phyloP scores from a whole-genome alignment of 306 rosid species.

The Sicyos edulis region DNA sequence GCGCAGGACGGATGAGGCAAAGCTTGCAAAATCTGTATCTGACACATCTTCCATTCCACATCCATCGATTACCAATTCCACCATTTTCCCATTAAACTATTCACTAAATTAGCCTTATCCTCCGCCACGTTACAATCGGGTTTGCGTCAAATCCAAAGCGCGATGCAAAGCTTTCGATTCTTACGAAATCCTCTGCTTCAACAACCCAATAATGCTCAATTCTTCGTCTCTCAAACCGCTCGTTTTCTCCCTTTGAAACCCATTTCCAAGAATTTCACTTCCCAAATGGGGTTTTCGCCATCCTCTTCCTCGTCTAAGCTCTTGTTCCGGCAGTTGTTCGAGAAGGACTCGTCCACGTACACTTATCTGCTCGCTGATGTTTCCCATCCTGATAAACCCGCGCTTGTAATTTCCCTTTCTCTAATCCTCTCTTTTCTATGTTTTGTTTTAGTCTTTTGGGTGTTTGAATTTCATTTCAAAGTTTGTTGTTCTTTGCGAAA shows the following conservation, averaged over 20 bases:
- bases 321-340: conserved; percentile 85
- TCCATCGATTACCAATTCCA: neutral
- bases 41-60: neutral
- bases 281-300: conserved; percentile 34
- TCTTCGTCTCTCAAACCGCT: conserved; percentile 1
- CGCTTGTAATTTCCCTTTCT: conserved; percentile 39
- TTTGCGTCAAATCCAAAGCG: neutral
- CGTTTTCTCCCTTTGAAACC: conserved; percentile 17
- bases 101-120: no score
- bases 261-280: conserved; percentile 22
- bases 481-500: neutral
- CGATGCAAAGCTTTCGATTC: conserved; percentile 19
- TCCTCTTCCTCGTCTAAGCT: conserved; percentile 33
- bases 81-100: neutral
- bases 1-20: neutral
- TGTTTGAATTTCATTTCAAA: neutral
- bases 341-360: conserved; percentile 89
- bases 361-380: conserved; percentile 81
- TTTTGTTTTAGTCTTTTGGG: neutral
- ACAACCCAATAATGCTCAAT: neutral
- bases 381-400: conserved; percentile 67
- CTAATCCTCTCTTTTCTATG: neutral
- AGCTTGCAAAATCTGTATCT: no score
- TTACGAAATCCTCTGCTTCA: conserved; percentile 13
- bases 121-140: no score